Evolutionary conservation across 1,139 yeast genomes (phyloP), one percentile per base, ranked within the genome.

Genomic region (Lodderomyces theae): DNA sequence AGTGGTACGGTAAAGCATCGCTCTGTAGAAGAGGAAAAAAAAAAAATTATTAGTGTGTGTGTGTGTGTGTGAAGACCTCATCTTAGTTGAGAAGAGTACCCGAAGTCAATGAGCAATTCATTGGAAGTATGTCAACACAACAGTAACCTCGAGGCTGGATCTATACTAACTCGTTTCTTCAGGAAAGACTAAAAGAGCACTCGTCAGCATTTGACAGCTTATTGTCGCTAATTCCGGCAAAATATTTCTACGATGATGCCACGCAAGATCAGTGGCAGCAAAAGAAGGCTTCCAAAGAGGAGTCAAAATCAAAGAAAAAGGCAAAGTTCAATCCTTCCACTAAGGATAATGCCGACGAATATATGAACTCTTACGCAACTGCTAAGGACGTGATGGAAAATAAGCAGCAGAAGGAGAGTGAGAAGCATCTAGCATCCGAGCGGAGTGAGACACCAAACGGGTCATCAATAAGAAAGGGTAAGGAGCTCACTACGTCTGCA

Each of bases 131-230:
- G 79, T 73, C 43, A 24, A 13, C n/a, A n/a, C n/a, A n/a, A n/a
- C n/a, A n/a, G n/a, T n/a, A n/a, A n/a, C n/a, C n/a, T n/a, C n/a
- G n/a, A n/a, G 13, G 16, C 4, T 10, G 10, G 16, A 5, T 6
- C 4, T 12, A 26, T 26, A 26, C 29, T 26, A 26, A 26, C 29
- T 24, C 15, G 5, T 24, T 34, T 10, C 17, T 12, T 29, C 61
- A 86, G 80, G 95, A 87, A 57, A 81, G 96, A 53, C 75, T 89
- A 51, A 80, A 82, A 61, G 80, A 84, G 39, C 95, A 88, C 57
- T 85, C 96, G 15, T 74, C 82, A 44, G 94, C 97, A 6, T 90
- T 92, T 61, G 90, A 87, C 58, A 96, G 97, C 33, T 70, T 92
- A 43, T 69, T 92, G 47, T 87, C 97, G 17, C 70, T 92, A 58